Base-by-base conservation (phyloP, 352 stramenopile species). In the Phytophthora citrophthora region DNA sequence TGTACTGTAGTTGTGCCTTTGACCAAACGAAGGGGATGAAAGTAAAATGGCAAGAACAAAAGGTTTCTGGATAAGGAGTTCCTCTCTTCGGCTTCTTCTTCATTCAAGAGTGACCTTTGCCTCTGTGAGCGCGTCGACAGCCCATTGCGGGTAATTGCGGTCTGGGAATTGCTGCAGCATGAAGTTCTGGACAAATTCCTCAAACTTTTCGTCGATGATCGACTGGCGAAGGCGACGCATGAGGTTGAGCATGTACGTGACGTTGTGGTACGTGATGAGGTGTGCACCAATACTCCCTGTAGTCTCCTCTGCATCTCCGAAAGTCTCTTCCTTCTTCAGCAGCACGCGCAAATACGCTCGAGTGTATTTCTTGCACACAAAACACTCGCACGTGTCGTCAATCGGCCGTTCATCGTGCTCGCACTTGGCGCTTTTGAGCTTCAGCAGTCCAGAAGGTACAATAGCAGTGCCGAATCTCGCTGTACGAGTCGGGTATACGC, bases 401-500 rank as follows among this genome's bases (percentile, higher is more conserved):
- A 95, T 88, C n/a, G 84, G 83, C 26, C 64, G 65, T 29, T 73
- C 56, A 51, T 95, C 87, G 15, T 64, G 31, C 12, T 83, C 76
- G 44, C 76, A 91, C 31, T 88, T 74, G 24, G 78, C 72, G 5
- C 58, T 67, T 40, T 90, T 90, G 53, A 96, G 68, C 48, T 92
- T 93, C 13, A 95, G 66, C 45, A 91, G 60, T 6, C 89, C 89
- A 8, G 70, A 79, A 4, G 74, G 70, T 38, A 85, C 74, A 59
- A 99, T 87, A 9, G 96, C 97, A 2, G 97, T 97, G 23, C 97
- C 97, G 74, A 99, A 99, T 18, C 97, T 72, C 31, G 93, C 97
- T 26, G 96, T 99, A 32, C 96, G 83, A 41, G 96, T 99, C 5
- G 97, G 96, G 77, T 98, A 99, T 8, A 99, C 96, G 74, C 96